phyloP scores from a whole-genome alignment of 2,329 filamentous ascomycete species.

The Drechslerella coelobrocha region DNA sequence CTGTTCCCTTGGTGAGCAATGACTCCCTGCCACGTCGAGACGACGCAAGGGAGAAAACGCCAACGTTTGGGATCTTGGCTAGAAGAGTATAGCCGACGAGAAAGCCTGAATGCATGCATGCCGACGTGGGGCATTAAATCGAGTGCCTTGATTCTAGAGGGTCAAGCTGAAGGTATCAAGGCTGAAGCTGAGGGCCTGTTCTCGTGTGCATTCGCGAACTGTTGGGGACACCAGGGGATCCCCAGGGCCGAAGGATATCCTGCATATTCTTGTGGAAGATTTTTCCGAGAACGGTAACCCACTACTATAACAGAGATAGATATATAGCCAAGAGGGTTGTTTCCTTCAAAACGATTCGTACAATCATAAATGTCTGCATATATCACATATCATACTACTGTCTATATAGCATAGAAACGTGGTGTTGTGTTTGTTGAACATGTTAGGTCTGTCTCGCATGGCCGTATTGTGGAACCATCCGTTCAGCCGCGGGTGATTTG shows the following conservation, averaged over 20 bases:
- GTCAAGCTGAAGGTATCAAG: neutral
- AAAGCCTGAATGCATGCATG: neutral
- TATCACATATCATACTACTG: no score
- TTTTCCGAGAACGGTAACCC: no score
- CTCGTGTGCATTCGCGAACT: neutral
- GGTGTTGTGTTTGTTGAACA: neutral
- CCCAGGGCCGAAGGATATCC: neutral
- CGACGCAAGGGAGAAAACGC: neutral
- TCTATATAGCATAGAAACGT: neutral
- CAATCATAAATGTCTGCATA: no score
- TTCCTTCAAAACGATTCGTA: neutral
- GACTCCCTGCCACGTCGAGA: slow-evolving; percentile 38
- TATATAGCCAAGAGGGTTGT: neutral
- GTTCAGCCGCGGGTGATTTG: neutral
- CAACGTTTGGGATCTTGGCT: neutral
- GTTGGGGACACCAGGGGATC: neutral
- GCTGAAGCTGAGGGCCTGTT: neutral
- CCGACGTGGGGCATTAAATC: no score
- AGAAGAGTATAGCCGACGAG: neutral
- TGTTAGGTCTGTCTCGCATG: neutral
- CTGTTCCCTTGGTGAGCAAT: slow-evolving; percentile 31
- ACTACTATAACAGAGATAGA: neutral
- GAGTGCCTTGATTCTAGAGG: no score
- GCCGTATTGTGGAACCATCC: neutral
- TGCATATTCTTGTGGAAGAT: neutral